A percentile compares a stretch with the other conserved stretches of the same genome.
These are phyloP conservation scores for Apiotrichum gamsii DNA, from an alignment of 1,284 basidiomycete genomes.

Conservation along the genomic window DNA sequence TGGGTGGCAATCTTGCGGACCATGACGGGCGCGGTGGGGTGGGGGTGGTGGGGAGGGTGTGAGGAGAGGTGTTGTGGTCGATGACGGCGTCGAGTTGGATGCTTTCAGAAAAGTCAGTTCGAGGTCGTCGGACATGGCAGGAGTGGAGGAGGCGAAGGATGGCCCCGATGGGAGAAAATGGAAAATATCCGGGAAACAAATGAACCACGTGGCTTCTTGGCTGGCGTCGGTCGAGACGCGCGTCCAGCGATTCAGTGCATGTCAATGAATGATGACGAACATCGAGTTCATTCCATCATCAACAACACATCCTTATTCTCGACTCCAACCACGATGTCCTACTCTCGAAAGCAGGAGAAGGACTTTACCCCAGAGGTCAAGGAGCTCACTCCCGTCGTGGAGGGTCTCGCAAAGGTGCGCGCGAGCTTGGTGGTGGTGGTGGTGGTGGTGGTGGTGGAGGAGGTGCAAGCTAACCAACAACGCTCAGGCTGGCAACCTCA, in stretches of 20 bases:
- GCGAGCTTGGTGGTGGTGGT: no score
- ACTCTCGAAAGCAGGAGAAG: conserved; percentile 52
- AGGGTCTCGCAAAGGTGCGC: conserved; percentile 48
- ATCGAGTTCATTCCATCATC: neutral
- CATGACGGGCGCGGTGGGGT: conserved; percentile 51
- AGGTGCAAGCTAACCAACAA: neutral
- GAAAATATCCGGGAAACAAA: conserved; percentile 5
- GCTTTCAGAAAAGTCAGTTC: conserved; percentile 17
- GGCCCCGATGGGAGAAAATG: conserved; percentile 7
- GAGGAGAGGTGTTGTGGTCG: no score
- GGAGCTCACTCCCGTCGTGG: conserved; percentile 48
- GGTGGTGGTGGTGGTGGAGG: neutral
- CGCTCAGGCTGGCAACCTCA: conserved; percentile 62
- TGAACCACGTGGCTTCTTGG: conserved; percentile 9
- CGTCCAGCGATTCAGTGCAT: conserved; percentile 4
- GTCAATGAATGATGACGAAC: neutral
- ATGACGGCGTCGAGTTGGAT: neutral
- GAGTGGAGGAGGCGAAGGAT: conserved; percentile 2
- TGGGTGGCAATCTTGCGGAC: conserved; percentile 77
- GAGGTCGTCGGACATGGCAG: conserved; percentile 16
- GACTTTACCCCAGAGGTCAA: conserved; percentile 54
- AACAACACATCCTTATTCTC: neutral
- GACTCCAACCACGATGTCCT: conserved; percentile 30
- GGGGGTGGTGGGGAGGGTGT: neutral
- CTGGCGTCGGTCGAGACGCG: conserved; percentile 2